A percentile compares a stretch with the other conserved stretches of the same genome.
phyloP scores from a whole-genome alignment of 2,329 filamentous ascomycete species.

The Clonostachys solani region DNA sequence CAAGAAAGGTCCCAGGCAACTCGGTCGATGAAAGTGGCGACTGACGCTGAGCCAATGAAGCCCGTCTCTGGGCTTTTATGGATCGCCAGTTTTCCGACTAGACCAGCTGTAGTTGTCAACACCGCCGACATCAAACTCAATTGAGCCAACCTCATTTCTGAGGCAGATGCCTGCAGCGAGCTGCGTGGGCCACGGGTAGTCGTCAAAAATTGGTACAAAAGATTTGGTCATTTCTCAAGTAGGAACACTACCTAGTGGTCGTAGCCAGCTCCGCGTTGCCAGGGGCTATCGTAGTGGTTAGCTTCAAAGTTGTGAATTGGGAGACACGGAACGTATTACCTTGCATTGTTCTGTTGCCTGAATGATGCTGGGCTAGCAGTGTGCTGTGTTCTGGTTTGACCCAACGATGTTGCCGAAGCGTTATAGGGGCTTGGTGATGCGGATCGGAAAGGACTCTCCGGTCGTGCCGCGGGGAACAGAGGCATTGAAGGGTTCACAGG shows the following conservation, averaged over 20 bases:
- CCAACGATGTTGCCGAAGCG: conserved; percentile 19
- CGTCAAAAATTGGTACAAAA: not conserved
- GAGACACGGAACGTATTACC: not conserved
- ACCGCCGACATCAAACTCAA: no score
- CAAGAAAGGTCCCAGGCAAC: no score
- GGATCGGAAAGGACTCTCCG: conserved; percentile 27
- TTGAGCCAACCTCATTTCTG: no score
- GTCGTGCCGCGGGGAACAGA: conserved; percentile 31
- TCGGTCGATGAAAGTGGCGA: no score
- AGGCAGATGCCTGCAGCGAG: no score
- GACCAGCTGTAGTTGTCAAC: no score
- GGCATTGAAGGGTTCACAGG: conserved; percentile 37
- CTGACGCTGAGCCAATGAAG: no score
- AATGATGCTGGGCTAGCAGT: conserved; percentile 23
- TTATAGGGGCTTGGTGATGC: conserved; percentile 20
- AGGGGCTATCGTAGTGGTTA: conserved; percentile 25
- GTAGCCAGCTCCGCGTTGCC: conserved; percentile 40
- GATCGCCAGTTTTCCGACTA: no score
- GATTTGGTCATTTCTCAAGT: not conserved
- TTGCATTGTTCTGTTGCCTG: conserved; percentile 28
- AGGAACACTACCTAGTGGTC: conserved; percentile 17
- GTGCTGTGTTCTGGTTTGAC: conserved; percentile 22
- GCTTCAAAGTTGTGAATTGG: not conserved
- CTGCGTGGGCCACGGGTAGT: not conserved
- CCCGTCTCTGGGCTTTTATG: no score